Conservation (phyloP, 2,329 filamentous ascomycete species). For the Aspergillus novoparasiticus region DNA sequence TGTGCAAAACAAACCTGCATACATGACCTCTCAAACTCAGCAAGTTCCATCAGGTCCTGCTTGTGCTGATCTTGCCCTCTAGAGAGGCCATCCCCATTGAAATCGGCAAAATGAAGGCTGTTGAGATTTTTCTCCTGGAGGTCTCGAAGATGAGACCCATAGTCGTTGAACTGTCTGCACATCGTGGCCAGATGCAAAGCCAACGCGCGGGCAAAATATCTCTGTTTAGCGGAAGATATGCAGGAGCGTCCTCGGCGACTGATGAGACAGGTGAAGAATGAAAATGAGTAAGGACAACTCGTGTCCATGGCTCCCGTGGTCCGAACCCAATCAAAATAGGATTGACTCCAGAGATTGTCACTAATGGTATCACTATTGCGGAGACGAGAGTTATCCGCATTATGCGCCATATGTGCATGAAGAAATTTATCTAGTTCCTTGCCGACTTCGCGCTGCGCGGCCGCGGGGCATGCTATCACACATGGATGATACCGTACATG, state of each 20-base stretch:
- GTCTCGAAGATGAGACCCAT: conserved; percentile 34
- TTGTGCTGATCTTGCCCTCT: background rate
- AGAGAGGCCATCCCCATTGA: conserved; percentile 11
- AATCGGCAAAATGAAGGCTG: conserved; percentile 37
- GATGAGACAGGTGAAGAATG: conserved; percentile 24
- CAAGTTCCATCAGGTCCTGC: conserved; percentile 22
- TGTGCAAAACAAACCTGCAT: conserved; percentile 16
- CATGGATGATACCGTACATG: too few species aligned
- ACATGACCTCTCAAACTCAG: conserved; percentile 32
- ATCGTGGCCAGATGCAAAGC: conserved; percentile 28
- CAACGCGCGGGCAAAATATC: conserved; percentile 13
- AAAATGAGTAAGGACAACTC: conserved; percentile 26
- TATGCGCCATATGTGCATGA: conserved; percentile 13
- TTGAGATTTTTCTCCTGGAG: conserved; percentile 35
- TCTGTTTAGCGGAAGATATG: too few species aligned
- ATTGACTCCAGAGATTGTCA: background rate
- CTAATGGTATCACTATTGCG: background rate
- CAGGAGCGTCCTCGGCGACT: too few species aligned
- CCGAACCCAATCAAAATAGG: conserved; percentile 20
- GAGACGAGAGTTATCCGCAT: conserved; percentile 14
- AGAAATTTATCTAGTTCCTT: conserved; percentile 15
- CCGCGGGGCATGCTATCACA: too few species aligned
- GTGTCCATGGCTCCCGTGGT: conserved; percentile 22
- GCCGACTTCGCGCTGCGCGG: background rate
- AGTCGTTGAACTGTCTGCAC: conserved; percentile 41